These are phyloP conservation scores for Pythium sp. DNA, from an alignment of 352 stramenopile genomes.

Conservation along the genomic window DNA sequence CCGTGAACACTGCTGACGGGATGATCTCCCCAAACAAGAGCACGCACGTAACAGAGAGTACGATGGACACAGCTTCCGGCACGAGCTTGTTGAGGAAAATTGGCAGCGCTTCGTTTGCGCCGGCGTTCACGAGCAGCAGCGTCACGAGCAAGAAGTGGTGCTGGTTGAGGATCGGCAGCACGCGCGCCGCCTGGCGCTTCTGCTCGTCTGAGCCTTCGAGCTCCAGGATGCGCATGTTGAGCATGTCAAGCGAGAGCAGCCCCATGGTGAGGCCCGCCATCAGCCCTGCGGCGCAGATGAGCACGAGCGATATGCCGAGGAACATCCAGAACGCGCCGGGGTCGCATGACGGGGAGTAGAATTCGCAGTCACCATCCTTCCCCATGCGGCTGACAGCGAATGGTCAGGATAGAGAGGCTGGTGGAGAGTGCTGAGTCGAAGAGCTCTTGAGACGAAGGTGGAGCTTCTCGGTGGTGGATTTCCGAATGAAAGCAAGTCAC, in stretches of 20 bases:
- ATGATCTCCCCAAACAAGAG: conserved; percentile 97
- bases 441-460: background rate
- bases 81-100: conserved; percentile 92
- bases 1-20: conserved; percentile 93
- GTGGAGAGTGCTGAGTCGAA: background rate
- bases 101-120: conserved; percentile 93
- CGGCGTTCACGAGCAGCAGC: conserved; percentile 91
- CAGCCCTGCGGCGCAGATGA: conserved; percentile 54
- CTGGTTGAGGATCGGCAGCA: conserved; percentile 87
- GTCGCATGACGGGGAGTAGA: conserved; percentile 66
- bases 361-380: conserved; percentile 38
- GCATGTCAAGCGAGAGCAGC: conserved; percentile 72
- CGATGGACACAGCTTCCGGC: conserved; percentile 78
- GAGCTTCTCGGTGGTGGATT: background rate
- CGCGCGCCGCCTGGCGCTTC: conserved; percentile 63
- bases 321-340: conserved; percentile 62
- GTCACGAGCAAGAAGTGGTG: conserved; percentile 95
- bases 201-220: conserved; percentile 68
- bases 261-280: conserved; percentile 83
- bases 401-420: background rate
- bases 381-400: conserved; percentile 6
- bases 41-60: conserved; percentile 93
- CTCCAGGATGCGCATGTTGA: conserved; percentile 79
- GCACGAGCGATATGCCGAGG: conserved; percentile 37
- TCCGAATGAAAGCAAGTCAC: background rate